Evolutionary conservation across 2,329 filamentous ascomycete species (phyloP).

Genomic region (Fusarium praegraminearum): DNA sequence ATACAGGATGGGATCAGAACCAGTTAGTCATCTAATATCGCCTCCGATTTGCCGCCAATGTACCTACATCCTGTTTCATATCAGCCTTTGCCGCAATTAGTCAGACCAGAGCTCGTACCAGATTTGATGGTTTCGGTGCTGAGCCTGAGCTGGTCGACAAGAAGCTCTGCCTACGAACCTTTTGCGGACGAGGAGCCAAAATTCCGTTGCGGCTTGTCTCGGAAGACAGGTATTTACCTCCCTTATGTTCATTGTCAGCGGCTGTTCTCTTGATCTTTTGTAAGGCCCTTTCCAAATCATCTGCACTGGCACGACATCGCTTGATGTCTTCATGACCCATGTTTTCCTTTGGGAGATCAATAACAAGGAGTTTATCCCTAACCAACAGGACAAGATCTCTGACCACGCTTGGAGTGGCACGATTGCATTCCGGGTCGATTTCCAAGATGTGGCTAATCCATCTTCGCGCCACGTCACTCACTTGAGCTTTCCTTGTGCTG

Average conservation of each 20-base stretch:
- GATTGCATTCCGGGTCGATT: conserved; percentile 23
- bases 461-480: background rate
- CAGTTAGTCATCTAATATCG: conserved; percentile 1
- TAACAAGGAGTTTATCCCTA: conserved; percentile 17
- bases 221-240: conserved; percentile 19
- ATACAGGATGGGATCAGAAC: background rate
- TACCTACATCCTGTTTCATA: conserved; percentile 12
- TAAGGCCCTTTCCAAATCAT: background rate
- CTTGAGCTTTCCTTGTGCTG: background rate
- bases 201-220: background rate
- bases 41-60: background rate
- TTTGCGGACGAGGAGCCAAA: background rate
- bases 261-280: background rate
- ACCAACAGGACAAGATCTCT: conserved; percentile 19
- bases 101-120: background rate
- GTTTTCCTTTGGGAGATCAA: background rate
- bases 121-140: conserved; percentile 6
- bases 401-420: background rate
- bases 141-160: background rate
- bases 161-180: background rate
- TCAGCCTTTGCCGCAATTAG: background rate
- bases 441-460: conserved; percentile 15
- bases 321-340: background rate
- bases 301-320: conserved; percentile 10
- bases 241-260: background rate